These are phyloP conservation scores for Pichia sp. DNA, from an alignment of 1,139 yeast genomes.

Conservation along the genomic window DNA sequence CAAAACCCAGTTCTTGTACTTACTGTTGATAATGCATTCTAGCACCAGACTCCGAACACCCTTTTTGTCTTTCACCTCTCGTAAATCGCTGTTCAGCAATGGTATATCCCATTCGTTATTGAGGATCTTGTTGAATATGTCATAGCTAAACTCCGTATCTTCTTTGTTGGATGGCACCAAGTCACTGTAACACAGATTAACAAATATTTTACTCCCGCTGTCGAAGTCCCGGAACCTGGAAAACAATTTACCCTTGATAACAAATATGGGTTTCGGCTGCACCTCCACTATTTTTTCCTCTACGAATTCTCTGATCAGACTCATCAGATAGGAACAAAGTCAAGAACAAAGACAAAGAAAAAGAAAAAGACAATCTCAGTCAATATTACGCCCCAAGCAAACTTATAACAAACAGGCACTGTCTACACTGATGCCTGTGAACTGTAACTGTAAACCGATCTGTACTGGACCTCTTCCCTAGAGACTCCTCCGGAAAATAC, in stretches of 20 bases:
- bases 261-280: constrained; percentile 54
- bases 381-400: no score
- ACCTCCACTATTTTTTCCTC: no score
- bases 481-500: no score
- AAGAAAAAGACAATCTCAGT: no score
- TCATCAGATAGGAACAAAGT: no score
- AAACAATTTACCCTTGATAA: constrained; percentile 49
- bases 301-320: no score
- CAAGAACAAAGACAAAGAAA: no score
- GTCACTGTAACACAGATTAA: constrained; percentile 63
- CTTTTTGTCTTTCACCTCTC: constrained; percentile 55
- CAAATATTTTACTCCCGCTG: constrained; percentile 57
- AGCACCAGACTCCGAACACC: constrained; percentile 57
- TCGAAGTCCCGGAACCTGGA: constrained; percentile 23
- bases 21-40: constrained; percentile 66
- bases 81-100: constrained; percentile 51
- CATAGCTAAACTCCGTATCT: not conserved
- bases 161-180: constrained; percentile 46
- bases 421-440: no score
- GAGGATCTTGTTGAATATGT: constrained; percentile 56
- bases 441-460: no score
- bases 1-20: constrained; percentile 55
- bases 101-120: constrained; percentile 83
- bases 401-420: no score
- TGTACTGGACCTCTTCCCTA: no score